A percentile compares a stretch with the other conserved stretches of the same genome.
Conservation (phyloP, 1,284 basidiomycete genomes). For the Malassezia japonica region DNA sequence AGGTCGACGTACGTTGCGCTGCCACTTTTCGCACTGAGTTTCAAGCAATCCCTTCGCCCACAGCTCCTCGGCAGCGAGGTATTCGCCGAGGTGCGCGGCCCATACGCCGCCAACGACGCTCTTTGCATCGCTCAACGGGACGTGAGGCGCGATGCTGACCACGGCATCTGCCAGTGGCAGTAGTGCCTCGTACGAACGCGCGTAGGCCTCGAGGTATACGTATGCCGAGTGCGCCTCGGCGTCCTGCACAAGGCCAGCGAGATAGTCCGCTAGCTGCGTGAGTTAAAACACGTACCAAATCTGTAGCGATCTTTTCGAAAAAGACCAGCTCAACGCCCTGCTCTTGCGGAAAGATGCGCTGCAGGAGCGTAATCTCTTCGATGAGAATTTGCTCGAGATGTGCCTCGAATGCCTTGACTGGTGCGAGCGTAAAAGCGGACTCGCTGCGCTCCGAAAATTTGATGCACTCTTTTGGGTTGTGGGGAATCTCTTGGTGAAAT, state of each 20-base stretch:
- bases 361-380: slow-evolving; percentile 68
- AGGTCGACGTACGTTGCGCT: slow-evolving; percentile 53
- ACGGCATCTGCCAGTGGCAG: slow-evolving; percentile 67
- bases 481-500: not conserved
- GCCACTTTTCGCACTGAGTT: slow-evolving; percentile 68
- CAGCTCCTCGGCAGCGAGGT: slow-evolving; percentile 84
- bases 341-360: slow-evolving; percentile 70
- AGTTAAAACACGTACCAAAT: slow-evolving; percentile 53
- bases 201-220: slow-evolving; percentile 71
- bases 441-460: slow-evolving; percentile 3
- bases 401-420: slow-evolving; percentile 50
- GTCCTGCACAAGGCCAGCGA: slow-evolving; percentile 64
- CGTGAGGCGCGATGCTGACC: not conserved
- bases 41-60: slow-evolving; percentile 67
- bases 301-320: slow-evolving; percentile 63
- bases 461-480: slow-evolving; percentile 11
- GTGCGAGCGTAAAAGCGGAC: slow-evolving; percentile 61
- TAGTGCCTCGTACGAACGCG: slow-evolving; percentile 77
- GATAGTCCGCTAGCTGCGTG: slow-evolving; percentile 71
- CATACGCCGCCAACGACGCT: slow-evolving; percentile 81
- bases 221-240: slow-evolving; percentile 66
- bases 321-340: slow-evolving; percentile 66
- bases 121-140: slow-evolving; percentile 51
- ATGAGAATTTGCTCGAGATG: slow-evolving; percentile 49
- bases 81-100: slow-evolving; percentile 88